These are phyloP conservation scores for Pythium aquatile DNA, from an alignment of 352 stramenopile genomes.

Conservation along the genomic window DNA sequence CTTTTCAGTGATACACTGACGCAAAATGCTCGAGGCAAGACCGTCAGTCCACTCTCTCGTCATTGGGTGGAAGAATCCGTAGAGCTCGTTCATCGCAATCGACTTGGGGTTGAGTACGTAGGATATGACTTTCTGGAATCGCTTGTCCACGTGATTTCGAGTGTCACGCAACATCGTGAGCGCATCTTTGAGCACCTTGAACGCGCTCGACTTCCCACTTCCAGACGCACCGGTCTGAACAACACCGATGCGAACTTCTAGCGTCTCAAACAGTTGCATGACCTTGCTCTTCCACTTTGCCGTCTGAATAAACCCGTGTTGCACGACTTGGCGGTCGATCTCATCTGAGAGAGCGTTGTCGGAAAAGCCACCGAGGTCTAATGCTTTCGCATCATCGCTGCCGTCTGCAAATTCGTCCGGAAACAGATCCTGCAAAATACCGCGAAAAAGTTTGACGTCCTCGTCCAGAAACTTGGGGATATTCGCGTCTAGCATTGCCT, in stretches of 20 bases:
- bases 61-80: constrained; percentile 82
- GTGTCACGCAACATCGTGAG: constrained; percentile 50
- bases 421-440: constrained; percentile 89
- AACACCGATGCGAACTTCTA: constrained; percentile 89
- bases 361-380: neutral
- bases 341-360: constrained; percentile 28
- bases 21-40: constrained; percentile 66
- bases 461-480: constrained; percentile 90
- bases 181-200: constrained; percentile 45
- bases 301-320: constrained; percentile 57
- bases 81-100: constrained; percentile 78
- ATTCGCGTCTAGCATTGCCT: constrained; percentile 92
- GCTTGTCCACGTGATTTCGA: constrained; percentile 42
- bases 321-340: constrained; percentile 69
- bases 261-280: constrained; percentile 90
- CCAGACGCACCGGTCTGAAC: constrained; percentile 75
- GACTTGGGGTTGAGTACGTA: constrained; percentile 80
- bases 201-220: constrained; percentile 66
- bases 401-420: constrained; percentile 34
- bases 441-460: constrained; percentile 86
- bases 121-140: constrained; percentile 58
- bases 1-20: constrained; percentile 71
- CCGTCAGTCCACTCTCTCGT: constrained; percentile 86
- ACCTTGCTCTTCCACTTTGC: constrained; percentile 84
- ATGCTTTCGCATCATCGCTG: neutral